phyloP scores from a whole-genome alignment of 805 yeast genomes.

The Lachancea sp. region DNA sequence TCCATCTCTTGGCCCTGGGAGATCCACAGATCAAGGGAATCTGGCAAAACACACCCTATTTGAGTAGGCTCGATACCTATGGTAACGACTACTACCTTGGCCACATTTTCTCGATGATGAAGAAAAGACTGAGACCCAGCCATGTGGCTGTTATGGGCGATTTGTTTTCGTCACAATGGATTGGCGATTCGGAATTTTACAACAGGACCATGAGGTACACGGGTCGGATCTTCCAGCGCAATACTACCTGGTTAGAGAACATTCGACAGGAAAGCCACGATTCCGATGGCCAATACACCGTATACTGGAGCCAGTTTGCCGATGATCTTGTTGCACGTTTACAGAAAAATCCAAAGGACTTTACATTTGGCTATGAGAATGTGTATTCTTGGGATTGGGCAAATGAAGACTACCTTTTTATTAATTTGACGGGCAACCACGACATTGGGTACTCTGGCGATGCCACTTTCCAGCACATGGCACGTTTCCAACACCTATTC shows the following conservation, averaged over 20 bases:
- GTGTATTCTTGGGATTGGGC: conserved; percentile 60
- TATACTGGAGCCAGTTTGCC: conserved; percentile 28
- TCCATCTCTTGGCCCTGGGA: conserved; percentile 77
- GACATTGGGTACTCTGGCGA: conserved; percentile 96
- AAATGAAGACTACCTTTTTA: conserved; percentile 54
- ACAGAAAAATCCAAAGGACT: conserved; percentile 28
- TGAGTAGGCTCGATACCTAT: conserved; percentile 71
- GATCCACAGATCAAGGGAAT: conserved; percentile 96
- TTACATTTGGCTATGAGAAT: conserved; percentile 48
- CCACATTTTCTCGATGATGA: conserved; percentile 69
- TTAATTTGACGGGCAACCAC: conserved; percentile 90
- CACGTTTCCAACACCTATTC: conserved; percentile 64
- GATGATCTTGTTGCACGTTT: conserved; percentile 18
- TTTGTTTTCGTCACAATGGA: conserved; percentile 91
- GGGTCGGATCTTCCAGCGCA: conserved; percentile 62
- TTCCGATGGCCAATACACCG: conserved; percentile 22
- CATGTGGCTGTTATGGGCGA: conserved; percentile 92
- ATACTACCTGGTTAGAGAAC: conserved; percentile 49
- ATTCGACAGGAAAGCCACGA: conserved; percentile 32
- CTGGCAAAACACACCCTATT: conserved; percentile 61
- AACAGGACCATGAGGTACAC: conserved; percentile 71
- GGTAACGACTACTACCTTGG: conserved; percentile 90
- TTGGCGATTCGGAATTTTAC: conserved; percentile 76
- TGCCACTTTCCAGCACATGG: conserved; percentile 85
- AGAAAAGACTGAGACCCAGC: conserved; percentile 57